Percentiles rank a stretch among this genome's conserved stretches.
These are phyloP conservation scores for Podaxis sp. DNA, from an alignment of 768 basidiomycete genomes.

Conservation along the genomic window DNA sequence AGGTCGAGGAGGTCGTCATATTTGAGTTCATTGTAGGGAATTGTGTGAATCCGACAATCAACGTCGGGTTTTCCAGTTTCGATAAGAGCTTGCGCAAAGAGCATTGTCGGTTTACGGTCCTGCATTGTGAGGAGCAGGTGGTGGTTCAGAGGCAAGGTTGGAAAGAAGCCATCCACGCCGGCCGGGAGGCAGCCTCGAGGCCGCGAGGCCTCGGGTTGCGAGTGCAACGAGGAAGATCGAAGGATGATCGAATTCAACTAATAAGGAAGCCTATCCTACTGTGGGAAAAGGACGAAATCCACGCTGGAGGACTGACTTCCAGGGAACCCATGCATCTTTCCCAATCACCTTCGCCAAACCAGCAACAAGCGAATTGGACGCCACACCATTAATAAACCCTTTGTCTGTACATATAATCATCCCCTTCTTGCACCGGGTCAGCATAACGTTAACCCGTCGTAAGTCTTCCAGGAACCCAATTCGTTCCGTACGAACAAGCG, in stretches of 20 bases:
- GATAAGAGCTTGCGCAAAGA: conserved; percentile 5
- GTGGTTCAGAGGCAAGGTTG: conserved; percentile 4
- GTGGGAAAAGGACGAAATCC: conserved; percentile 15
- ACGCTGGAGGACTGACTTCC: conserved; percentile 9
- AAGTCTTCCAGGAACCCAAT: conserved; percentile 57
- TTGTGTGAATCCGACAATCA: not conserved
- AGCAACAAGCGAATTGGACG: conserved; percentile 32
- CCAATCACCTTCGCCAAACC: conserved; percentile 27
- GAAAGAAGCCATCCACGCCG: conserved; percentile 2
- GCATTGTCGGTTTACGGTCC: not conserved
- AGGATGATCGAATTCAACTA: not conserved
- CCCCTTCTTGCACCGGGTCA: conserved; percentile 66
- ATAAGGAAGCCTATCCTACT: not conserved
- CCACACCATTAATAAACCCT: conserved; percentile 45
- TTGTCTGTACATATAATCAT: conserved; percentile 64
- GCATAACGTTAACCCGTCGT: conserved; percentile 76
- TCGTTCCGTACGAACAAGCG: conserved; percentile 17
- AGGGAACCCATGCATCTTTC: conserved; percentile 20
- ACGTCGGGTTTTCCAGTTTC: conserved; percentile 5
- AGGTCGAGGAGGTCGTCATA: conserved; percentile 3
- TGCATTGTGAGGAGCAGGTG: not conserved
- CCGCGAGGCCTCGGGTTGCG: not conserved
- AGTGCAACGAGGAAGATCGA: conserved; percentile 1
- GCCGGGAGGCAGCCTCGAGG: conserved; percentile 3
- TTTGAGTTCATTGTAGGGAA: conserved; percentile 7